phyloP scores from a whole-genome alignment of 2,329 filamentous ascomycete species.

The Reticulascus tulasneorum region DNA sequence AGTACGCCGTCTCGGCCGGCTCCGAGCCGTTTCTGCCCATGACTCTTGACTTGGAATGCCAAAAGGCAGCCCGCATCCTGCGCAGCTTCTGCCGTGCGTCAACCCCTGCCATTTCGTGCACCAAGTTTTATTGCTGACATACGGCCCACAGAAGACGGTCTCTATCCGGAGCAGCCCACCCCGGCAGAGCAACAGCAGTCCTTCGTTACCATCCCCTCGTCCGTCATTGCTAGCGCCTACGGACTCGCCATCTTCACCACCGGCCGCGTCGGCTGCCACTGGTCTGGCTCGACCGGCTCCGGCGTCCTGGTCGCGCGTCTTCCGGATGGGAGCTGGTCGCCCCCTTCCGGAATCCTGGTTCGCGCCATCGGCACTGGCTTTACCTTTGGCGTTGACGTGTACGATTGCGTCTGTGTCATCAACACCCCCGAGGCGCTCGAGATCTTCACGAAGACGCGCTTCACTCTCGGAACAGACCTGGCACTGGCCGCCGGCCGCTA shows the following conservation, averaged over 20 bases:
- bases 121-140: background rate
- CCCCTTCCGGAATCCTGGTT: conserved; percentile 77
- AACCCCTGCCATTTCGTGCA: background rate
- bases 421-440: conserved; percentile 73
- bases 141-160: conserved; percentile 41
- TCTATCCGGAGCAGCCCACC: conserved; percentile 37
- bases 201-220: conserved; percentile 49
- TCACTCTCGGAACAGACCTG: conserved; percentile 74
- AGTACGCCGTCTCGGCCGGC: conserved; percentile 77
- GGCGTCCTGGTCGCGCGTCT: conserved; percentile 61
- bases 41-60: conserved; percentile 80
- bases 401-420: conserved; percentile 84
- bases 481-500: conserved; percentile 68
- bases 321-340: conserved; percentile 68
- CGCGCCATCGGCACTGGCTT: conserved; percentile 78
- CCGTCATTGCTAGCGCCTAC: conserved; percentile 61
- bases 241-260: conserved; percentile 71
- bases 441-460: conserved; percentile 70
- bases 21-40: conserved; percentile 82
- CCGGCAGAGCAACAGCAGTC: conserved; percentile 16
- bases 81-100: conserved; percentile 77
- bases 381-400: conserved; percentile 78
- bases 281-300: conserved; percentile 63
- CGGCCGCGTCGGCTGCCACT: conserved; percentile 61
- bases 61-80: conserved; percentile 83